Conservation (phyloP, 441 rosid species). For the Aquilaria agallochum region DNA sequence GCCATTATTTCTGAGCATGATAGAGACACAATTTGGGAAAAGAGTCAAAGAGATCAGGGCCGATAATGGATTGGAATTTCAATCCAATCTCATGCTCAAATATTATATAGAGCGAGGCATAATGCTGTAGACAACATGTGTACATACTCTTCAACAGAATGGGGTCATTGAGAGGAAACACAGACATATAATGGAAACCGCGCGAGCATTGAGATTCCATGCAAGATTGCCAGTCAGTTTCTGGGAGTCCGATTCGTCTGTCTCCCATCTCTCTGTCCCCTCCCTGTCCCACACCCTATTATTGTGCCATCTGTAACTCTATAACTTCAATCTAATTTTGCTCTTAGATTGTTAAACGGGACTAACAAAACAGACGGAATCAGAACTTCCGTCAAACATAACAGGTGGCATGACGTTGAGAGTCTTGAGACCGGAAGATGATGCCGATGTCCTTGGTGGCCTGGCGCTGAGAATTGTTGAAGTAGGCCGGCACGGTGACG, state of each 20-base stretch:
- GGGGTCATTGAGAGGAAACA: conserved; percentile 1
- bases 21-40: background rate
- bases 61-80: background rate
- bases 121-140: background rate
- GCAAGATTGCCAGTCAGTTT: background rate
- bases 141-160: conserved; percentile 8
- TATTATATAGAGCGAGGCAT: background rate
- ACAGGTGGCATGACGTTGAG: no score
- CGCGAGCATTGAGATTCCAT: background rate
- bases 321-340: no score
- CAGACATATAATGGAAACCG: background rate
- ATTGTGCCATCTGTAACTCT: no score
- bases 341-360: no score
- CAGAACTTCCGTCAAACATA: no score
- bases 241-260: background rate
- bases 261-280: no score
- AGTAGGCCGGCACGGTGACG: no score
- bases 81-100: background rate
- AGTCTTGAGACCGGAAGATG: no score
- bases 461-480: no score
- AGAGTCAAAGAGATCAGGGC: background rate
- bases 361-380: no score
- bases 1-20: background rate
- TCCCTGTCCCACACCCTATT: no score
- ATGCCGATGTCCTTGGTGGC: no score